Conservation (phyloP, 768 basidiomycete species). For the Fomitopsis serialis region DNA sequence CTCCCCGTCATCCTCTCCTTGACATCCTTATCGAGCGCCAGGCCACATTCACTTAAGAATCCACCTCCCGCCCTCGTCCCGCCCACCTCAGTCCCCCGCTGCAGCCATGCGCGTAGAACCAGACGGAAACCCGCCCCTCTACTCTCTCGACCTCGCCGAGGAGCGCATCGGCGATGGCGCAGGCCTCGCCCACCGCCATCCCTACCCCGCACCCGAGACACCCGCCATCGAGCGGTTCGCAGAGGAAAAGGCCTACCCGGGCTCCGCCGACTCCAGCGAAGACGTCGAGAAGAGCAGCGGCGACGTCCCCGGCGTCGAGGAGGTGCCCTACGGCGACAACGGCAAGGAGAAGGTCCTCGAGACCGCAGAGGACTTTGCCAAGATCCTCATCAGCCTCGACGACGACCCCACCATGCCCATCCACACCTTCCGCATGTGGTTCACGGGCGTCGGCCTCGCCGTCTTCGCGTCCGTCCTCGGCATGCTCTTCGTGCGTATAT, state of each 20-base stretch:
- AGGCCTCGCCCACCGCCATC: background rate
- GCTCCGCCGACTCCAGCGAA: background rate
- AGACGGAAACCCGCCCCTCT: too few species aligned
- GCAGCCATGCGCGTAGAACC: too few species aligned
- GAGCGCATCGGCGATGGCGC: background rate
- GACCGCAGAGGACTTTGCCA: background rate
- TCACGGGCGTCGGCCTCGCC: background rate
- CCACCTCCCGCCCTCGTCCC: too few species aligned
- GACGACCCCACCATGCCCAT: background rate
- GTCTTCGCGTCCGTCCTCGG: background rate
- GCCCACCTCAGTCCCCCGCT: too few species aligned
- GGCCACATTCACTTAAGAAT: too few species aligned
- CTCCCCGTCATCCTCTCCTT: too few species aligned
- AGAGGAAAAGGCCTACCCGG: background rate
- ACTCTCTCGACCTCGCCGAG: background rate
- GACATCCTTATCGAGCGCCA: too few species aligned
- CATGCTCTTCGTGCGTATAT: background rate
- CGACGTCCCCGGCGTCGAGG: background rate
- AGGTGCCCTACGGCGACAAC: background rate
- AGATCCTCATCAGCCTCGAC: background rate
- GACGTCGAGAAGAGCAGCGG: background rate
- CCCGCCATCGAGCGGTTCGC: background rate
- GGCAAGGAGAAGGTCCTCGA: slow-evolving; percentile 1
- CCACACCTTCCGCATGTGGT: slow-evolving; percentile 1
- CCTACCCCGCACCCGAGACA: too few species aligned